Percentiles rank a stretch among this genome's conserved stretches.
Conservation (phyloP, 345 rosid genomes). For the Cochlearia excelsa region DNA sequence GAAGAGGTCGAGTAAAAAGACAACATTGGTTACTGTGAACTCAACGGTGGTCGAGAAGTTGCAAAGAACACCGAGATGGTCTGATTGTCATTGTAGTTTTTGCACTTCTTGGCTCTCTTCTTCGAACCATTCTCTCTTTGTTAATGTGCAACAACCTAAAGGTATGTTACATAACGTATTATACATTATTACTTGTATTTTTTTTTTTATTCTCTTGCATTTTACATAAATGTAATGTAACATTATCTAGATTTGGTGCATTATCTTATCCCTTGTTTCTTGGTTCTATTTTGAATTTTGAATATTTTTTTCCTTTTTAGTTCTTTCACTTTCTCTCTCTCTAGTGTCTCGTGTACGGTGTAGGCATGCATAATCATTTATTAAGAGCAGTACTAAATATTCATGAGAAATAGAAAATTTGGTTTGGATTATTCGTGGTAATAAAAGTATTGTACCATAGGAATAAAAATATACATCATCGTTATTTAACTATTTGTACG, state of each 20-base stretch:
- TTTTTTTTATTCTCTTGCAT: constrained; percentile 3
- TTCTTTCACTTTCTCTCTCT: constrained; percentile 4
- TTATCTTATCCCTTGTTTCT: constrained; percentile 13
- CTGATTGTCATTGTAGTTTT: constrained; percentile 77
- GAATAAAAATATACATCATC: constrained; percentile 9
- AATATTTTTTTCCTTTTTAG: background rate
- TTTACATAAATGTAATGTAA: background rate
- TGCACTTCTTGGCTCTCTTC: constrained; percentile 76
- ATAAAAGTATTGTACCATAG: constrained; percentile 10
- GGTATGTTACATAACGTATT: constrained; percentile 30
- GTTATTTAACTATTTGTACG: background rate
- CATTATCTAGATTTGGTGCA: constrained; percentile 5
- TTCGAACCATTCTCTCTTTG: constrained; percentile 61
- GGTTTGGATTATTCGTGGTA: constrained; percentile 5
- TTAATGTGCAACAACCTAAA: constrained; percentile 61
- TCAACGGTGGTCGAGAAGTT: constrained; percentile 64
- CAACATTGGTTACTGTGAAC: constrained; percentile 44
- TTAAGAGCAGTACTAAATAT: constrained; percentile 1
- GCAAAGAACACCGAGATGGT: constrained; percentile 76
- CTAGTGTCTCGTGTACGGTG: constrained; percentile 19
- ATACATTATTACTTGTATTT: too few relatives aligned
- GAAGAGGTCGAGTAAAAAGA: constrained; percentile 35
- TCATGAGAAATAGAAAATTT: constrained; percentile 6
- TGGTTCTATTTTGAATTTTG: constrained; percentile 6
- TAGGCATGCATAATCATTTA: constrained; percentile 29